phyloP scores from a whole-genome alignment of 202 grass and related monocot genomes.

The Musa balbisiana region DNA sequence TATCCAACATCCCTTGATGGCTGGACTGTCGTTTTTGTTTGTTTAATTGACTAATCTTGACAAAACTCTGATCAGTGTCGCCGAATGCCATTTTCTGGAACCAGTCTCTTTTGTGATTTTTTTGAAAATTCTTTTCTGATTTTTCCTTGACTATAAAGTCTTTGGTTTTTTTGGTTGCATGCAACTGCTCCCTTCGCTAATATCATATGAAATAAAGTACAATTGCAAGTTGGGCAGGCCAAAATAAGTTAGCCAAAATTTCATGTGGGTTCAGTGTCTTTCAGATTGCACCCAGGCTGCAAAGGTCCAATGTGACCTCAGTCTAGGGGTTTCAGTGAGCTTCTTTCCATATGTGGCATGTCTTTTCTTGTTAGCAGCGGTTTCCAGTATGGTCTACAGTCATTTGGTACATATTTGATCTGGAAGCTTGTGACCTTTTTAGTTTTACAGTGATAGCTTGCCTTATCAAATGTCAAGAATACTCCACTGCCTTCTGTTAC shows the following conservation, averaged over 20 bases:
- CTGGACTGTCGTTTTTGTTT: no score
- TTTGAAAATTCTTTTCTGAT: no score
- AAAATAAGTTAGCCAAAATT: neutral
- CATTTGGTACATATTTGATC: no score
- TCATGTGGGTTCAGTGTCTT: neutral
- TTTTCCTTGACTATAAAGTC: neutral
- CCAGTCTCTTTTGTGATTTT: no score
- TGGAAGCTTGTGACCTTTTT: no score
- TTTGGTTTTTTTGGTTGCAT: neutral
- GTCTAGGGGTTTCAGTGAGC: neutral
- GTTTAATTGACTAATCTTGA: no score
- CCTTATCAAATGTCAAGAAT: no score
- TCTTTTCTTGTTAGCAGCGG: neutral
- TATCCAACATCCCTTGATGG: no score
- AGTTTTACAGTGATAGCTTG: no score
- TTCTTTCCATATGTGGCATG: neutral
- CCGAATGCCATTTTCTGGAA: no score
- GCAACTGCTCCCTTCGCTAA: neutral
- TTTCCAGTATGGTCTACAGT: neutral
- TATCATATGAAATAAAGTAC: neutral
- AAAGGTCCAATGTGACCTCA: neutral
- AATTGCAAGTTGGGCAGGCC: neutral
- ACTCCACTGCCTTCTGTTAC: no score
- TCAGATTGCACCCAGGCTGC: neutral
- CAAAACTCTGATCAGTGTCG: no score